These are phyloP conservation scores for Mucor mucedo DNA, from an alignment of 371 early-diverging fungal genomes.

Conservation along the genomic window DNA sequence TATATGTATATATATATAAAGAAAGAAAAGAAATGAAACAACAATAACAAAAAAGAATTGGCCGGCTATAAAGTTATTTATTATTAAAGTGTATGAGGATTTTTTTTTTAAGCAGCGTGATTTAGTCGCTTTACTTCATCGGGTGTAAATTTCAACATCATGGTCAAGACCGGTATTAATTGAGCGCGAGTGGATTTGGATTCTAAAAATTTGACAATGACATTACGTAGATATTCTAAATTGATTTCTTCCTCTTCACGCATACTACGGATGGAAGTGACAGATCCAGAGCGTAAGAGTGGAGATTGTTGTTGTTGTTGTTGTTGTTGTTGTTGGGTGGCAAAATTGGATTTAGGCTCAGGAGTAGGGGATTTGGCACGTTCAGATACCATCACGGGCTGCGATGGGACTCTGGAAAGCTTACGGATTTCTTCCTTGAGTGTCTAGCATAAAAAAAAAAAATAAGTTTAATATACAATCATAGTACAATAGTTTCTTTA, in stretches of 20 bases:
- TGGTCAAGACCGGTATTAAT: constrained; percentile 81
- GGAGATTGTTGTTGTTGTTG: not conserved
- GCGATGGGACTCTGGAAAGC: constrained; percentile 38
- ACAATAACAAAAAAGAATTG: not conserved
- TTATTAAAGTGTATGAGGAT: not conserved
- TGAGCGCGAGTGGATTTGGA: constrained; percentile 74
- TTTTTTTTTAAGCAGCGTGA: constrained; percentile 25
- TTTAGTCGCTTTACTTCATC: constrained; percentile 78
- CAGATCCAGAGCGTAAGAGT: constrained; percentile 25
- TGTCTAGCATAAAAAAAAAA: constrained; percentile 43
- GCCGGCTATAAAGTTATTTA: not conserved
- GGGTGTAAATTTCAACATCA: constrained; percentile 78
- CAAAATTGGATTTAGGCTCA: not conserved
- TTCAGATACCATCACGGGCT: constrained; percentile 9
- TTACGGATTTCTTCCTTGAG: constrained; percentile 73
- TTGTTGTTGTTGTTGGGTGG: too few species aligned
- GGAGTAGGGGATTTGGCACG: constrained; percentile 29
- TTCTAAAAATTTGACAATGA: constrained; percentile 87
- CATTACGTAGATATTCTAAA: constrained; percentile 85
- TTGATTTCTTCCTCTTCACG: constrained; percentile 64
- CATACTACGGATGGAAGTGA: constrained; percentile 12
- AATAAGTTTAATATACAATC: not conserved
- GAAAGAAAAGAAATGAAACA: not conserved
- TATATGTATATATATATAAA: too few species aligned
- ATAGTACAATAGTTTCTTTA: not conserved